Conservation (phyloP, 768 basidiomycete genomes). For the Agaricus subrufescens region DNA sequence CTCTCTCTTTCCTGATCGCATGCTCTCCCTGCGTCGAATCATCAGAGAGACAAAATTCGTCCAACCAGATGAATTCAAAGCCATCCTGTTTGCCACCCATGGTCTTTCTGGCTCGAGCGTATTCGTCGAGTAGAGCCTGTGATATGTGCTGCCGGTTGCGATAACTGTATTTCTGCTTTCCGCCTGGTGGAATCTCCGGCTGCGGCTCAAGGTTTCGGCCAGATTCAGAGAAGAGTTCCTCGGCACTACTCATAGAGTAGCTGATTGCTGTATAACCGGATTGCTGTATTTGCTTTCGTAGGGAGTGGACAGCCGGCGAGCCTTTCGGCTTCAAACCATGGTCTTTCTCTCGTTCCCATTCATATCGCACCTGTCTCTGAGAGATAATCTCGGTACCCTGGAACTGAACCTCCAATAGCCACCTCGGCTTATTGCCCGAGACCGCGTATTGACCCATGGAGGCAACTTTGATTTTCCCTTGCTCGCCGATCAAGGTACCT, state of each 20-base stretch:
- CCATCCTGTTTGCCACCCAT: background rate
- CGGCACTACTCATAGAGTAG: constrained; percentile 5
- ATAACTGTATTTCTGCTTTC: background rate
- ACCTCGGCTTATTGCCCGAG: constrained; percentile 1
- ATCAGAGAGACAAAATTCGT: constrained; percentile 8
- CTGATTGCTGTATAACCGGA: constrained; percentile 6
- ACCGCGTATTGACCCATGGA: constrained; percentile 5
- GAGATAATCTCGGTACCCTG: background rate
- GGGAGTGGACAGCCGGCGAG: background rate
- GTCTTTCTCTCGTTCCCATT: background rate
- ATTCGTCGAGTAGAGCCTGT: background rate
- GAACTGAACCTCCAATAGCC: constrained; percentile 4
- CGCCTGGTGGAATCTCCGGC: background rate
- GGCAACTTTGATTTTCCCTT: background rate
- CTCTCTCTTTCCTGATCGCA: background rate
- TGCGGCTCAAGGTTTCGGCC: background rate
- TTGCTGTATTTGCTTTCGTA: background rate
- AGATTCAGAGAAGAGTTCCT: background rate
- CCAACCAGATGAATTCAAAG: constrained; percentile 7
- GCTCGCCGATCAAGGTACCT: background rate
- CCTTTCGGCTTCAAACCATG: background rate
- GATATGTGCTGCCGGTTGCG: background rate
- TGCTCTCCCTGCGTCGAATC: background rate
- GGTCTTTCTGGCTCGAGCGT: background rate
- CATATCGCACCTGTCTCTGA: background rate